Percentiles rank a stretch among this genome's conserved stretches.
phyloP scores from a whole-genome alignment of 495 filamentous ascomycete genomes.

The Penicillium pancosmium region DNA sequence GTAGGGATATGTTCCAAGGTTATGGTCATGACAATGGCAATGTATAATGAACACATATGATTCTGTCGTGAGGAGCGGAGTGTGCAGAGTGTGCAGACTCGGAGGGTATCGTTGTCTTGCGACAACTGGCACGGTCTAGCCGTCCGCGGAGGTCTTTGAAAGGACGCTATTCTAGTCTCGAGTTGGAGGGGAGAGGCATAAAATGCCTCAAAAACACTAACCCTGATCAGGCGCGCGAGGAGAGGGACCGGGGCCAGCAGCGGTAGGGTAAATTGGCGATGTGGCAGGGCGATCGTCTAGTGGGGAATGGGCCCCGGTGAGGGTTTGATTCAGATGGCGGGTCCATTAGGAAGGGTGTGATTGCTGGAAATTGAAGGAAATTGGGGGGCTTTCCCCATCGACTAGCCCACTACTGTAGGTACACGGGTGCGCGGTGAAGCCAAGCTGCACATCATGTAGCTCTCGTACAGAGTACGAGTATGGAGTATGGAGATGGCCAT shows the following conservation, averaged over 20 bases:
- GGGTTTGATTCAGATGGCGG: conserved; percentile 30
- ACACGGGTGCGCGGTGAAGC: conserved; percentile 28
- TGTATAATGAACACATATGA: background rate
- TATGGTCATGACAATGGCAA: too few relatives aligned
- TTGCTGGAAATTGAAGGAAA: conserved; percentile 18
- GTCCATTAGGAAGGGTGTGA: conserved; percentile 20
- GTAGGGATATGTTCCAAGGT: too few relatives aligned
- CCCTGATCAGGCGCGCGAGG: background rate
- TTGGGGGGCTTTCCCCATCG: conserved; percentile 9
- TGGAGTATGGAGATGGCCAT: too few relatives aligned
- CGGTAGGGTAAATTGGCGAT: conserved; percentile 17
- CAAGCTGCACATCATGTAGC: conserved; percentile 14
- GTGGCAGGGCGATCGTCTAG: conserved; percentile 35
- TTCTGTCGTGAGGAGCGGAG: background rate
- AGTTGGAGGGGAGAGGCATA: conserved; percentile 3
- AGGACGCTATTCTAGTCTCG: background rate
- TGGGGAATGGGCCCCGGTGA: conserved; percentile 35
- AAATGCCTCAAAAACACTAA: conserved; percentile 22
- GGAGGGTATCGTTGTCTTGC: too few relatives aligned
- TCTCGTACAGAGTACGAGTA: too few relatives aligned
- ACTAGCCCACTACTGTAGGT: conserved; percentile 33
- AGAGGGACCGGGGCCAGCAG: conserved; percentile 6
- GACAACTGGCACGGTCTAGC: background rate
- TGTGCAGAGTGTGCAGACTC: too few relatives aligned
- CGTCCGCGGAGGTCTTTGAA: background rate